phyloP scores from a whole-genome alignment of 208 protist genomes.

The Leishmania aethiopica region DNA sequence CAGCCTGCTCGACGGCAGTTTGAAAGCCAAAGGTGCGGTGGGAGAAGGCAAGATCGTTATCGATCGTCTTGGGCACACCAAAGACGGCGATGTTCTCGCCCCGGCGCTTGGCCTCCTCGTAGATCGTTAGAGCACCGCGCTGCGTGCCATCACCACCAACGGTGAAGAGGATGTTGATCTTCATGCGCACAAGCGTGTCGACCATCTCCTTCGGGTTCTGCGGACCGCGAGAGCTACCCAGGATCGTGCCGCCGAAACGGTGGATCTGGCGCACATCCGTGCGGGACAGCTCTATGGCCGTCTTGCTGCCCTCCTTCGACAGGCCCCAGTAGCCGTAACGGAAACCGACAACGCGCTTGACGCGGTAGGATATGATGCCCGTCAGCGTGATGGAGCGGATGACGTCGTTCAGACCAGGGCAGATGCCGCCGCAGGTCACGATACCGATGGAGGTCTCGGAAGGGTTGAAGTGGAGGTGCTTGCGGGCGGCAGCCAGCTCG shows the following conservation, averaged over 20 bases:
- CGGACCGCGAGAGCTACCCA: conserved; percentile 92
- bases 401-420: conserved; percentile 95
- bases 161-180: conserved; percentile 93
- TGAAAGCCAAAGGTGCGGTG: conserved; percentile 96
- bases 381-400: conserved; percentile 92
- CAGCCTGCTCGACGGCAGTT: conserved; percentile 93
- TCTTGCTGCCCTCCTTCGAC: conserved; percentile 86
- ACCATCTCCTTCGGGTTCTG: conserved; percentile 91
- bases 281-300: conserved; percentile 85
- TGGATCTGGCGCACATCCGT: conserved; percentile 88
- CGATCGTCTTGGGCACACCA: conserved; percentile 96
- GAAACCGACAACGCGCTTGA: conserved; percentile 93
- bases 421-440: conserved; percentile 96
- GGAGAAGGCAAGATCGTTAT: conserved; percentile 95
- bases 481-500: conserved; percentile 81
- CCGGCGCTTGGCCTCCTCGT: conserved; percentile 81
- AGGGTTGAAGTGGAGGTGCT: conserved; percentile 90
- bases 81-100: conserved; percentile 89
- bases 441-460: conserved; percentile 89
- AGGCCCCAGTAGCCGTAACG: conserved; percentile 94
- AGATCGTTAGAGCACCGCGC: conserved; percentile 81
- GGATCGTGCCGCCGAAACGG: conserved; percentile 92
- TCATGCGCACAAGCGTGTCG: conserved; percentile 83
- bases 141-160: conserved; percentile 96
- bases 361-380: conserved; percentile 80